Evolutionary conservation across 225 moss, liverwort and hornwort species (phyloP).

Genomic region (Physcomitrium patens): DNA sequence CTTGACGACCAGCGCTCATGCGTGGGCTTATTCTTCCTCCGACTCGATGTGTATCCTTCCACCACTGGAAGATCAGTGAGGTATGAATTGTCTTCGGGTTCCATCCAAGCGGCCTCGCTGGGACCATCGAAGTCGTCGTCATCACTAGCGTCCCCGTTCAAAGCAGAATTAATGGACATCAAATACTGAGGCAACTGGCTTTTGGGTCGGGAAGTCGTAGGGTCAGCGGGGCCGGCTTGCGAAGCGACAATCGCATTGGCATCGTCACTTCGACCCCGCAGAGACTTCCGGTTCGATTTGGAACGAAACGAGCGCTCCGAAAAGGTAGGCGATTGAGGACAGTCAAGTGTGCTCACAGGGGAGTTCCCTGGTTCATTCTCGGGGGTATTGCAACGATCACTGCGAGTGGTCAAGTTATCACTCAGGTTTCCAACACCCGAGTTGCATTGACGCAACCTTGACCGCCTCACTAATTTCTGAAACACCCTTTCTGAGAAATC

Average conservation of each 20-base stretch:
- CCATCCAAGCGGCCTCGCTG: conserved; percentile 62
- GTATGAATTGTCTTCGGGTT: conserved; percentile 42
- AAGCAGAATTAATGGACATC: conserved; percentile 29
- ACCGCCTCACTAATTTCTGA: conserved; percentile 47
- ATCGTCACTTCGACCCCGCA: conserved; percentile 54
- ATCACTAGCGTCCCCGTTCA: conserved; percentile 33
- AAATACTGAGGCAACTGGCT: conserved; percentile 48
- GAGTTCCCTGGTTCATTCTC: conserved; percentile 45
- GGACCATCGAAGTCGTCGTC: conserved; percentile 57
- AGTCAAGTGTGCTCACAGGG: conserved; percentile 56
- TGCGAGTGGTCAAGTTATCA: conserved; percentile 25
- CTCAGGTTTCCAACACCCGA: background rate
- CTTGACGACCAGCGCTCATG: conserved; percentile 66
- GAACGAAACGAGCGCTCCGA: conserved; percentile 52
- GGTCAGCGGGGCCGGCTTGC: conserved; percentile 13
- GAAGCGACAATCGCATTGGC: conserved; percentile 29
- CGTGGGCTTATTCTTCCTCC: conserved; percentile 47
- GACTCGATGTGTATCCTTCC: conserved; percentile 37
- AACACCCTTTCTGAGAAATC: conserved; percentile 50
- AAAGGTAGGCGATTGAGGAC: conserved; percentile 46
- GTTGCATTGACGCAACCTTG: conserved; percentile 40
- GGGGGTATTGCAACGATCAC: conserved; percentile 17
- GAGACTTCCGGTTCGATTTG: conserved; percentile 38
- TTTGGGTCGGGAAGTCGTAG: conserved; percentile 31
- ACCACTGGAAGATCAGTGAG: conserved; percentile 38